These are phyloP conservation scores for Metarhizium anisopliae DNA, from an alignment of 2,329 filamentous ascomycete species.

Conservation along the genomic window DNA sequence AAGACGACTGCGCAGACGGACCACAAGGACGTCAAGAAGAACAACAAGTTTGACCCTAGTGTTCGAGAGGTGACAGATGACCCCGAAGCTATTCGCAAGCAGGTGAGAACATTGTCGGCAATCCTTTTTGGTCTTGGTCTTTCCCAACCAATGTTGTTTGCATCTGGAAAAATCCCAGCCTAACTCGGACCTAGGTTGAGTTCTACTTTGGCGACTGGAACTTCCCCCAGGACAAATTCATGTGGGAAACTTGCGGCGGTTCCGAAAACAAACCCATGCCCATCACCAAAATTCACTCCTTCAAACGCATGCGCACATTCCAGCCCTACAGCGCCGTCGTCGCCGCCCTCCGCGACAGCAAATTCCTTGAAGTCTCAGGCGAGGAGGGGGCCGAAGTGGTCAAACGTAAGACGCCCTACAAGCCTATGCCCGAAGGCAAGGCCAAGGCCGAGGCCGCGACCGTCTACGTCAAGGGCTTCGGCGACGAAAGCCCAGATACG, in stretches of 20 bases:
- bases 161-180: not conserved
- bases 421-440: slow-evolving; percentile 48
- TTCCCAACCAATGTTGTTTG: not conserved
- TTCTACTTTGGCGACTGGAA: slow-evolving; percentile 96
- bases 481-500: slow-evolving; percentile 69
- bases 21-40: slow-evolving; percentile 36
- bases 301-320: slow-evolving; percentile 96
- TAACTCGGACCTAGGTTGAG: slow-evolving; percentile 56
- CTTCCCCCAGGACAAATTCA: slow-evolving; percentile 78
- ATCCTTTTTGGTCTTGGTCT: not conserved
- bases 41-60: slow-evolving; percentile 64
- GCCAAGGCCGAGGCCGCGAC: slow-evolving; percentile 62
- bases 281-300: slow-evolving; percentile 69
- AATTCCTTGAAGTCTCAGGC: slow-evolving; percentile 63
- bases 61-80: slow-evolving; percentile 63
- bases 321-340: slow-evolving; percentile 79
- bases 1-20: slow-evolving; percentile 35
- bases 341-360: slow-evolving; percentile 71
- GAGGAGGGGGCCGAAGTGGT: slow-evolving; percentile 62
- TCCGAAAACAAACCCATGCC: slow-evolving; percentile 72
- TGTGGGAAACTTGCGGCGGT: slow-evolving; percentile 71
- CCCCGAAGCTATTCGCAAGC: slow-evolving; percentile 71
- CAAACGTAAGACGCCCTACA: slow-evolving; percentile 67
- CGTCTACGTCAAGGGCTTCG: slow-evolving; percentile 92
- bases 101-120: slow-evolving; percentile 41